These are phyloP conservation scores for Vitis riparia DNA, from an alignment of 164 flowering plant genomes.

Conservation along the genomic window DNA sequence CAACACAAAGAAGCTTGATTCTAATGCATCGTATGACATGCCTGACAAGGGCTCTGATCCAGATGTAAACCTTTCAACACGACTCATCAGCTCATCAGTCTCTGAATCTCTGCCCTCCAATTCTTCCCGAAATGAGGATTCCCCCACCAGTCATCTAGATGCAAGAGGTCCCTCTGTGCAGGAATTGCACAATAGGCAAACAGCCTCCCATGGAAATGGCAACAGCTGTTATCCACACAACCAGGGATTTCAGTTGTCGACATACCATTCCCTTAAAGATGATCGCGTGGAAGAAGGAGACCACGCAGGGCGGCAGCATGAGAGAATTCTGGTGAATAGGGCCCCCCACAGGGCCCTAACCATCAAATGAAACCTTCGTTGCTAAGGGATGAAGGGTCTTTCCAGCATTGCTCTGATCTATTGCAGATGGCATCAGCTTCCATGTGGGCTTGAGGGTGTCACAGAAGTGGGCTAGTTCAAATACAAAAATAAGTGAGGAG, in stretches of 20 bases:
- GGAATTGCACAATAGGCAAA: neutral
- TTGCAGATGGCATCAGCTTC: neutral
- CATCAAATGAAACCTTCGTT: constrained; percentile 14
- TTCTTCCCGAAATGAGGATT: neutral
- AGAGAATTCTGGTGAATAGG: constrained; percentile 7
- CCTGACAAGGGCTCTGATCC: neutral
- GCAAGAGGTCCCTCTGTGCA: neutral
- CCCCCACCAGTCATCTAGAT: neutral
- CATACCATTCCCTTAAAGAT: constrained; percentile 4
- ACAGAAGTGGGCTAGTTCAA: neutral
- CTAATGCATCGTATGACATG: neutral
- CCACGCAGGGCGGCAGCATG: constrained; percentile 6
- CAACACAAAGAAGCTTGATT: constrained; percentile 26
- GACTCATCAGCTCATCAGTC: neutral
- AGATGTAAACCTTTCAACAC: neutral
- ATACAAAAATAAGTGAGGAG: neutral
- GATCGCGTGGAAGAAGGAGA: constrained; percentile 12
- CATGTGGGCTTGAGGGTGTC: neutral
- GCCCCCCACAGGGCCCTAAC: constrained; percentile 11
- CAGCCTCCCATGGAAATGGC: neutral
- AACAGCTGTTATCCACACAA: neutral
- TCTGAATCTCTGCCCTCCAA: neutral
- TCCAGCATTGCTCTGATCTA: neutral
- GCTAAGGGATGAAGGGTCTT: neutral
- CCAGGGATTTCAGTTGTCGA: constrained; percentile 6